Percentiles rank a stretch among this genome's conserved stretches.
Conservation (phyloP, 352 stramenopile species). For the Pythium scleroteichum region DNA sequence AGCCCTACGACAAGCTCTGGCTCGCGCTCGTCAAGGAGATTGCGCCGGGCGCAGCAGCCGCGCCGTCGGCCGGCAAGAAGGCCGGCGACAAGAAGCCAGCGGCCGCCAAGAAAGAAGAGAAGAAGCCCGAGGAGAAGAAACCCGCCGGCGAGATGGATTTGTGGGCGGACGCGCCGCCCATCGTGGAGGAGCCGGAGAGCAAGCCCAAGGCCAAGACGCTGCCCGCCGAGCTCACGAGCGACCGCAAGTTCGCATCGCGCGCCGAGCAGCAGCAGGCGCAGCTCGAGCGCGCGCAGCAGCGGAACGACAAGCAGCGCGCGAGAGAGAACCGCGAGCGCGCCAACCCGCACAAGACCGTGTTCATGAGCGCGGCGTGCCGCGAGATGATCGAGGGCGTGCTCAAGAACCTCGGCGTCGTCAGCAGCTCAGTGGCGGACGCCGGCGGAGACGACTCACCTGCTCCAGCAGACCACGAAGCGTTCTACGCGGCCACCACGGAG, state of each 20-base stretch:
- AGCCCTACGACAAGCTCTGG: slow-evolving; percentile 96
- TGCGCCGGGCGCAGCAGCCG: background rate
- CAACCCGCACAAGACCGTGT: slow-evolving; percentile 88
- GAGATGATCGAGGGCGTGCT: slow-evolving; percentile 88
- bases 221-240: slow-evolving; percentile 51
- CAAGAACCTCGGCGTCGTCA: slow-evolving; percentile 33
- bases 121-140: slow-evolving; percentile 14
- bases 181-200: slow-evolving; percentile 21
- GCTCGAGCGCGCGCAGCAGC: slow-evolving; percentile 46
- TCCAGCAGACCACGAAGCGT: slow-evolving; percentile 27
- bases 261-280: slow-evolving; percentile 70
- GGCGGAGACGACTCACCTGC: background rate
- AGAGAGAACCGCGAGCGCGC: slow-evolving; percentile 92
- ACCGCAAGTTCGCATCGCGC: slow-evolving; percentile 75
- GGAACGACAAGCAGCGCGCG: slow-evolving; percentile 78
- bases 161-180: slow-evolving; percentile 34
- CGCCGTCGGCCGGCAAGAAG: slow-evolving; percentile 5
- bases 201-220: slow-evolving; percentile 14
- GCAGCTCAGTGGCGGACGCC: background rate
- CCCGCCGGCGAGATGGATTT: slow-evolving; percentile 38
- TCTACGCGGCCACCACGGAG: slow-evolving; percentile 25
- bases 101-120: slow-evolving; percentile 23
- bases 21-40: slow-evolving; percentile 39
- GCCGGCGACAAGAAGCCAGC: slow-evolving; percentile 6
- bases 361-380: slow-evolving; percentile 88